Evolutionary conservation across 768 basidiomycete genomes (phyloP), one percentile per base, ranked within the genome.

Genomic region (Cystobasidium ongulense): DNA sequence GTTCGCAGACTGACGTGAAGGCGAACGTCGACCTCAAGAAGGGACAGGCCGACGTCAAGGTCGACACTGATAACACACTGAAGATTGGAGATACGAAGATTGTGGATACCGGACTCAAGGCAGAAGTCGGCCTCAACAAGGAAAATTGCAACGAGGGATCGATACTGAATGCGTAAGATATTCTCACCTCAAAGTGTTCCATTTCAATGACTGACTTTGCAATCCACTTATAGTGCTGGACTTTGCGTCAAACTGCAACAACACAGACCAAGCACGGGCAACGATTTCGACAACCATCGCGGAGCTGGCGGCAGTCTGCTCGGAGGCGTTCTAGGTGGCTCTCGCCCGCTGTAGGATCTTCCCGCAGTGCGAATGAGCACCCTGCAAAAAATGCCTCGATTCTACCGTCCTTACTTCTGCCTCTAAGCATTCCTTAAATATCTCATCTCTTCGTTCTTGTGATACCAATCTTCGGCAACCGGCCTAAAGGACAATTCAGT

Each of bases 1-100:
- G n/a, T 13, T 15, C 7, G n/a, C 27, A 66, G 64, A 41, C 18
- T 35, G 43, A 43, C 21, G 67, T 41, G 3, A 70, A 31, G 27
- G 67, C 67, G 25, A 21, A 31, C 13, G 67, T 70, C 18, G 67
- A 70, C 67, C 21, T 70, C 10, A 53, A 70, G 53, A 70, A 70
- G 50, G 67, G 67, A 15, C 5, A 53, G 27, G 67, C 67, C 4
- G 50, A 70, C 5, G 52, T 70, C 50, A 70, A 70, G 50, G 67
- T 70, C 29, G 33, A 54, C 18, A 29, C 67, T 25, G 67, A 70
- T 27, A 46, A 70, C 11, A 57, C 52, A 5, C 27, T 71, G 46
- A 71, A 71, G 36, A 10, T 71, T 33, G 68, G 68, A 5, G 31
- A 71, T 38, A 54, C n/a, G 13, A 59, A 71, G 54, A 54, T 71